Conservation (phyloP, 768 basidiomycete genomes). For the Podaxis sp. region DNA sequence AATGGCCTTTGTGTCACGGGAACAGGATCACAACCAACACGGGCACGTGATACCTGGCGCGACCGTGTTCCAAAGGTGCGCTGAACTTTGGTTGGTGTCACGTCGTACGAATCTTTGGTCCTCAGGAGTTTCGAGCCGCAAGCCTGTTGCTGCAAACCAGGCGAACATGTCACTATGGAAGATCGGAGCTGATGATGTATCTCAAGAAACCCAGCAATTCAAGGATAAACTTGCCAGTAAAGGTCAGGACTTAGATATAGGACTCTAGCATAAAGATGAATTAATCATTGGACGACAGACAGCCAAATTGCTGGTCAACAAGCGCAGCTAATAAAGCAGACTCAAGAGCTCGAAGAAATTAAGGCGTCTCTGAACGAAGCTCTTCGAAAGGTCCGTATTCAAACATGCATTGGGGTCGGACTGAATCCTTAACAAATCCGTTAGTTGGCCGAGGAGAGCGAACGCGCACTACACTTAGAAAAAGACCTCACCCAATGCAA, state of each 20-base stretch:
- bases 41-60: conserved; percentile 7
- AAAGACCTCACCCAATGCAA: conserved; percentile 44
- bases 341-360: conserved; percentile 42
- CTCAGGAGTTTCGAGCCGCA: not conserved
- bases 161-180: conserved; percentile 48
- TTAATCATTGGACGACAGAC: conserved; percentile 30
- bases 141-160: conserved; percentile 12
- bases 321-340: conserved; percentile 41
- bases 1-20: not conserved
- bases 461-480: conserved; percentile 57
- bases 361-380: conserved; percentile 42
- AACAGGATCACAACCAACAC: not conserved
- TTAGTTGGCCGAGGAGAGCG: conserved; percentile 58
- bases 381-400: conserved; percentile 42
- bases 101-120: not conserved
- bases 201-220: conserved; percentile 44
- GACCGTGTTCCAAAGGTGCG: not conserved
- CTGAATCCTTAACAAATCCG: conserved; percentile 7
- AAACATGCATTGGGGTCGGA: not conserved
- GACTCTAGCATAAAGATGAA: not conserved
- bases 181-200: conserved; percentile 45
- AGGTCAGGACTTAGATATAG: conserved; percentile 31
- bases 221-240: conserved; percentile 51
- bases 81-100: not conserved
- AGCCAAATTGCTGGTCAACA: conserved; percentile 48